Evolutionary conservation across 495 filamentous ascomycete genomes (phyloP), one percentile per base, ranked within the genome.

Genomic region (Hypoxylon lienhwacheense): DNA sequence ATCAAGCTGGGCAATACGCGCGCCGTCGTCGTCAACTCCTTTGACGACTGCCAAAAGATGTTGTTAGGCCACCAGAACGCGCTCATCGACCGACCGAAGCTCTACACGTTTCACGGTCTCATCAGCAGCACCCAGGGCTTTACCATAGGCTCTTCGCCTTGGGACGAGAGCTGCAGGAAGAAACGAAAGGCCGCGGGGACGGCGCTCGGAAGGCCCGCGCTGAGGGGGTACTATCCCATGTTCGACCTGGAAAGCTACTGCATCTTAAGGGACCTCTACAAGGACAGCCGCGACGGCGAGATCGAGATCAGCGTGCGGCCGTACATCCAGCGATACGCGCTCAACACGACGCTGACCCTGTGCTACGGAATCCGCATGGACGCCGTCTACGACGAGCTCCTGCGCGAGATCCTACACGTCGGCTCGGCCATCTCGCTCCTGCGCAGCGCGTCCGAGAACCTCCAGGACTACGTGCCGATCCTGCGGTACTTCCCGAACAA

Each of bases 321-420:
- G 0, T 77, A 77, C 34, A 71, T 78, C 24, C 75, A 78, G 49
- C 69, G 77, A 4, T 76, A 73, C 47, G 76, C 76, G 2, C 65
- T 81, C 10, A 81, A 80, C 46, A 78, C 75, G 0, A 78, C 72
- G 0, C 49, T 81, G 17, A 81, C 77, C 0, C 67, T 80, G 6
- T 79, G 76, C 66, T 81, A 80, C 37, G 78, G 78, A 1, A 76
- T 79, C 25, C 74, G 77, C n/a, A 79, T 81, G 71, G 76, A 78
- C 33, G 70, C 62, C 4, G 72, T 78, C 0, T 75, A 74, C 48
- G 77, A 80, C 40, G 70, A 70, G 0, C 65, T 80, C 0, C 56
- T 81, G 1, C 70, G 71, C 5, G 76, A 81, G 59, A 78, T 81
- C 21, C 70, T 78, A 0, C 48, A 77, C 29, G 77, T 79, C 7